Base-by-base conservation (phyloP, 2,329 filamentous ascomycete genomes). In the Ophiostoma australiae region DNA sequence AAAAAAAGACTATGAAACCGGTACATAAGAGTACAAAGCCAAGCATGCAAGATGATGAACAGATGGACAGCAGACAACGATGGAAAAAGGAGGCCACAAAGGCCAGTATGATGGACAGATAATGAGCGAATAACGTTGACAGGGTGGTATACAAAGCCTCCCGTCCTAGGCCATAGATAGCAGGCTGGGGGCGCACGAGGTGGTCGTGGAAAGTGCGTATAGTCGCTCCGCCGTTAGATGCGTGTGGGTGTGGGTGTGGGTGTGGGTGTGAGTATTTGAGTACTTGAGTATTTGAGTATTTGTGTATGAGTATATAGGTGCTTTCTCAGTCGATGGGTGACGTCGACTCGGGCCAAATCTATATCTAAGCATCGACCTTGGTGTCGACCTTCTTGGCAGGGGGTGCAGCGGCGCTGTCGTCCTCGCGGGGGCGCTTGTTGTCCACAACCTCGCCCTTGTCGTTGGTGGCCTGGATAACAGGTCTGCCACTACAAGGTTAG, bases 341-440 rank as follows among this genome's bases (percentile, higher is more conserved):
- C 11, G 52, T 27, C 52, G 52, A 58, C 20, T n/a, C 44, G 20
- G 17, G 15, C 6, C 44, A 48, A 15, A 48, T n/a, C 63, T 39
- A 17, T 4, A 4, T 27, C 17, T 23, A 68, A 23, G 63, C 63
- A 66, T 81, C 76, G 8, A 73, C 77, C 81, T 87, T 86, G 77
- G 77, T 80, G 74, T 90, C 86, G 58, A 88, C 83, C 81, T 90
- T 90, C 83, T 90, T 90, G 27, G 86, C 83, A 3, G 85, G 81
- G 39, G 83, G 85, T 71, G 82, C 82, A n/a, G 77, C 80, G 6
- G 72, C 71, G 44, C 76, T 78, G 65, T 77, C 80, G 39, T 85
- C 85, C 11, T 88, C 86, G 70, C 86, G 84, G 41, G 80, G 74
- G 70, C 87, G 86, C 82, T 89, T 89, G 35, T 76, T 74, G 67